phyloP scores from a whole-genome alignment of 345 rosid genomes.

The Carallia pectinifolia region DNA sequence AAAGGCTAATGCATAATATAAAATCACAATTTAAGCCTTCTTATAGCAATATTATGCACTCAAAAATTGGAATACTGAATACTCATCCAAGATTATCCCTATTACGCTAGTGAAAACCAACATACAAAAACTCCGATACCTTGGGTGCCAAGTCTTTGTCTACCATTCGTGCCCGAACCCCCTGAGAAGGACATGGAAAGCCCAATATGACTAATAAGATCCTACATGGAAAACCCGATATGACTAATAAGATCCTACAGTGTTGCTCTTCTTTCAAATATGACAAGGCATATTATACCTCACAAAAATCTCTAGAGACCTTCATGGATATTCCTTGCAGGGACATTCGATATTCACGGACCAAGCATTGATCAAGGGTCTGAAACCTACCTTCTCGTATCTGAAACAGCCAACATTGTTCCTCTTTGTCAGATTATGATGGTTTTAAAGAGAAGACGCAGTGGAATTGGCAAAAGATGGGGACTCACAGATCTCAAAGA shows the following conservation, averaged over 20 bases:
- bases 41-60: background rate
- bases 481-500: constrained; percentile 84
- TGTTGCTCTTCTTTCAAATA: too few species aligned
- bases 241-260: too few species aligned
- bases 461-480: background rate
- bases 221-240: background rate
- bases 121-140: constrained; percentile 32
- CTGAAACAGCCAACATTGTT: constrained; percentile 35
- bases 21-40: background rate
- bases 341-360: constrained; percentile 81
- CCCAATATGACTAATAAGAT: background rate
- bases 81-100: background rate
- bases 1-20: background rate
- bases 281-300: constrained; percentile 43
- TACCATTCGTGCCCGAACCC: constrained; percentile 81
- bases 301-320: constrained; percentile 59
- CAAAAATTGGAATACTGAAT: background rate
- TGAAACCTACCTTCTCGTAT: constrained; percentile 78
- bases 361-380: constrained; percentile 76
- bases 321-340: constrained; percentile 59
- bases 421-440: constrained; percentile 6
- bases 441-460: background rate
- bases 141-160: constrained; percentile 74
- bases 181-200: constrained; percentile 35
- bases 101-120: background rate